Conservation (phyloP, 2,329 filamentous ascomycete genomes). For the Colletotrichum cordylinicola region DNA sequence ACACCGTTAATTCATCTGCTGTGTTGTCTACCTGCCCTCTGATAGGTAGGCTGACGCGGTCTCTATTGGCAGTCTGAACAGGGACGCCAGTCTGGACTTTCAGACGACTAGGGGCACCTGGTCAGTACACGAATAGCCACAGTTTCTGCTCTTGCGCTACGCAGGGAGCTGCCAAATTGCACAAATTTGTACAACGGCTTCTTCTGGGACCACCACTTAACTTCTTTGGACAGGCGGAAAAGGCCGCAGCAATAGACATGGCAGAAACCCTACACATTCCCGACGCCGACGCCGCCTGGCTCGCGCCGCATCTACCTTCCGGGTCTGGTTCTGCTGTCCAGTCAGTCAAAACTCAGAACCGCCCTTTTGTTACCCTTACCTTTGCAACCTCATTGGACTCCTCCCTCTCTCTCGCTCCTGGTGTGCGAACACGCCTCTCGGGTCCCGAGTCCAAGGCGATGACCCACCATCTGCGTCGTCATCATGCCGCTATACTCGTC, state of each 20-base stretch:
- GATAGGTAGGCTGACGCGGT: neutral
- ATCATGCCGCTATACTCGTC: constrained; percentile 84
- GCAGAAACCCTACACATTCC: constrained; percentile 27
- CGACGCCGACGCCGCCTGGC: constrained; percentile 27
- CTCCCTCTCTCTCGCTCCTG: constrained; percentile 76
- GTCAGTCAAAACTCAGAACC: constrained; percentile 5
- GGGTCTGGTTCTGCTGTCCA: neutral
- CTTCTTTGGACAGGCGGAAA: neutral
- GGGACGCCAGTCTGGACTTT: neutral
- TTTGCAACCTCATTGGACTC: constrained; percentile 92
- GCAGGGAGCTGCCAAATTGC: neutral
- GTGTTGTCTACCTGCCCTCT: neutral
- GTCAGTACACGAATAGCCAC: constrained; percentile 6
- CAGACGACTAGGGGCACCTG: constrained; percentile 14
- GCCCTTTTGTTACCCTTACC: constrained; percentile 76
- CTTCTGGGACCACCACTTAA: neutral
- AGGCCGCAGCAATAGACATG: constrained; percentile 23
- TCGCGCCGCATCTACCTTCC: constrained; percentile 34
- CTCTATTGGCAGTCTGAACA: neutral
- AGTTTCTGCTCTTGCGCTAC: constrained; percentile 3
- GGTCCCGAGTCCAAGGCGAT: constrained; percentile 86
- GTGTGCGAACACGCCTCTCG: constrained; percentile 82
- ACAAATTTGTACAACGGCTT: neutral
- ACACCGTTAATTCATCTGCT: neutral
- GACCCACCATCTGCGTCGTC: constrained; percentile 88